A percentile compares a stretch with the other conserved stretches of the same genome.
phyloP scores from a whole-genome alignment of 2,329 filamentous ascomycete genomes.

The Fusarium multiceps region DNA sequence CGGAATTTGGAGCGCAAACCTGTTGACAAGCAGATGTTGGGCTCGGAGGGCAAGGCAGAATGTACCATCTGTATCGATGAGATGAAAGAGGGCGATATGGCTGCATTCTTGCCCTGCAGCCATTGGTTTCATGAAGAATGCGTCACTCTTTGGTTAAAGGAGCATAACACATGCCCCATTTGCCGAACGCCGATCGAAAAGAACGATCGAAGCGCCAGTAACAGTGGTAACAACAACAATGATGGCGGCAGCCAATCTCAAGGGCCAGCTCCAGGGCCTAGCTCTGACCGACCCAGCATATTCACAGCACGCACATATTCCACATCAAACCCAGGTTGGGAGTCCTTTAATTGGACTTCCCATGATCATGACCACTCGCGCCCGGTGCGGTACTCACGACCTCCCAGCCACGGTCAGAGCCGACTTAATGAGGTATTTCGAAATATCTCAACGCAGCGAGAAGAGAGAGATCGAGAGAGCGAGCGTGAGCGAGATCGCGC shows the following conservation, averaged over 20 bases:
- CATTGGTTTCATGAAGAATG: constrained; percentile 95
- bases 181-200: constrained; percentile 72
- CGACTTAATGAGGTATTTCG: constrained; percentile 49
- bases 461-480: constrained; percentile 43
- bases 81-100: constrained; percentile 77
- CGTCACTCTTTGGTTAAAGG: constrained; percentile 83
- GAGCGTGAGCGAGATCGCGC: constrained; percentile 39
- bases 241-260: constrained; percentile 20
- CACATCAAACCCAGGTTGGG: constrained; percentile 2
- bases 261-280: constrained; percentile 19
- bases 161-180: constrained; percentile 93
- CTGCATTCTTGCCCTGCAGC: constrained; percentile 83
- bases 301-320: constrained; percentile 14
- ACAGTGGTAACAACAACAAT: constrained; percentile 12
- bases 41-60: constrained; percentile 74
- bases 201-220: constrained; percentile 36
- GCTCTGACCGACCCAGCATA: constrained; percentile 18
- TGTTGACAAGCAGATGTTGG: constrained; percentile 76
- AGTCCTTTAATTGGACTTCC: background rate
- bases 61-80: constrained; percentile 97
- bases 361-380: constrained; percentile 20
- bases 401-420: constrained; percentile 46
- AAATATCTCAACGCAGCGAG: constrained; percentile 45
- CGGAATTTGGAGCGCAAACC: constrained; percentile 76
- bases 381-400: constrained; percentile 36